Conservation (phyloP, 2,329 filamentous ascomycete genomes). For the Coleophoma crateriformis region DNA sequence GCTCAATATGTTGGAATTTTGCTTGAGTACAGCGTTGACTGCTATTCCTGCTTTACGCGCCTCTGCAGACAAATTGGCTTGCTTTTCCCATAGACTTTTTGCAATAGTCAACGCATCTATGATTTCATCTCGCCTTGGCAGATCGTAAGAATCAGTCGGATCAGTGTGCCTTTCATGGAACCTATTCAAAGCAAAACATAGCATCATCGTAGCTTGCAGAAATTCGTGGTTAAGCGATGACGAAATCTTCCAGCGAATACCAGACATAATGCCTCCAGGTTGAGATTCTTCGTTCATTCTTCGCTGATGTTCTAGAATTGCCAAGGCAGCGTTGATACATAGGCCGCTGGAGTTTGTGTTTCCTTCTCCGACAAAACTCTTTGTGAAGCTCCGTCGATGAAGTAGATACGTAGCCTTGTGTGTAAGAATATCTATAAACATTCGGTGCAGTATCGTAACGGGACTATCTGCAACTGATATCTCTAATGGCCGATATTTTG, state of each 20-base stretch:
- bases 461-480: background rate
- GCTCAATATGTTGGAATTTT: background rate
- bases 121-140: background rate
- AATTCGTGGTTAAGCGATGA: background rate
- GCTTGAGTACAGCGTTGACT: background rate
- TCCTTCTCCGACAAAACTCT: constrained; percentile 36
- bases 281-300: background rate
- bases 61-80: background rate
- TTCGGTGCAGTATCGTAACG: background rate
- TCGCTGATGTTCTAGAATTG: constrained; percentile 40
- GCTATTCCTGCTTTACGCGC: background rate
- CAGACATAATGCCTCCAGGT: background rate
- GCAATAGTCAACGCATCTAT: background rate
- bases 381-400: background rate
- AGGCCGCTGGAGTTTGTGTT: constrained; percentile 45
- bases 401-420: constrained; percentile 1
- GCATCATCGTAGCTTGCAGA: constrained; percentile 1
- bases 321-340: constrained; percentile 42
- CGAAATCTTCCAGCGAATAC: background rate
- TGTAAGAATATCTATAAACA: background rate
- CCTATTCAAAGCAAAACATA: background rate
- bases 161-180: background rate
- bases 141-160: background rate
- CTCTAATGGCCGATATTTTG: background rate
- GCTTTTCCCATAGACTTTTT: background rate